These are phyloP conservation scores for Aspergillus tanneri DNA, from an alignment of 2,329 filamentous ascomycete species.

Conservation along the genomic window DNA sequence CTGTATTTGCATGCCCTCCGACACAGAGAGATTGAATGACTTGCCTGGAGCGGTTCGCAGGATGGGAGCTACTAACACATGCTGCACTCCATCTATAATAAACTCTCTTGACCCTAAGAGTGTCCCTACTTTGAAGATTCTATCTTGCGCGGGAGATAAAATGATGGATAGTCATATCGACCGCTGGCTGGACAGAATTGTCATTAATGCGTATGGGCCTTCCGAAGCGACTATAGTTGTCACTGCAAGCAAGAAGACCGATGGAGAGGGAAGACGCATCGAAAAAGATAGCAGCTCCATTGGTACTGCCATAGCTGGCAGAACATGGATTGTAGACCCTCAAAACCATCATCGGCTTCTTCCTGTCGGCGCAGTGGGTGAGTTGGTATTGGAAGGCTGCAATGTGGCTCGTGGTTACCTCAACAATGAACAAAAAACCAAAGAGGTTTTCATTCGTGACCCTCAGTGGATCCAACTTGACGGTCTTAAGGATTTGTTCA, in stretches of 20 bases:
- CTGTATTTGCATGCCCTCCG: constrained; percentile 59
- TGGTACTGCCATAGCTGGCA: constrained; percentile 35
- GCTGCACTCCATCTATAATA: constrained; percentile 61
- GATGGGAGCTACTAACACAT: constrained; percentile 54
- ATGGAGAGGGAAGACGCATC: constrained; percentile 29
- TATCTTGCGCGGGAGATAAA: constrained; percentile 49
- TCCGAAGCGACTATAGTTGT: constrained; percentile 43
- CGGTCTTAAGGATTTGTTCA: constrained; percentile 23
- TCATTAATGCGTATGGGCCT: constrained; percentile 48
- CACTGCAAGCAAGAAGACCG: constrained; percentile 33
- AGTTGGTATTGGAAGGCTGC: constrained; percentile 49
- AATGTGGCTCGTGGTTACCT: constrained; percentile 49
- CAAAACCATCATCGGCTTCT: constrained; percentile 38
- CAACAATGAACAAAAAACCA: constrained; percentile 36
- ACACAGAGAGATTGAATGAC: constrained; percentile 51
- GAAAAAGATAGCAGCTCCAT: constrained; percentile 34
- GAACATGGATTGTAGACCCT: constrained; percentile 43
- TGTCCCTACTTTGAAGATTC: constrained; percentile 45
- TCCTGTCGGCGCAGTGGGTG: constrained; percentile 48
- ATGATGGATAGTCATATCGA: constrained; percentile 43
- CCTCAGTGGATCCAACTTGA: constrained; percentile 32
- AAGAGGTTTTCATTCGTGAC: constrained; percentile 34
- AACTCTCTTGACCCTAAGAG: constrained; percentile 45
- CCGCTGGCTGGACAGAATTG: constrained; percentile 45
- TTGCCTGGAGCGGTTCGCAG: constrained; percentile 52